phyloP scores from a whole-genome alignment of 306 rosid species.

The Ziziphus jujuba region DNA sequence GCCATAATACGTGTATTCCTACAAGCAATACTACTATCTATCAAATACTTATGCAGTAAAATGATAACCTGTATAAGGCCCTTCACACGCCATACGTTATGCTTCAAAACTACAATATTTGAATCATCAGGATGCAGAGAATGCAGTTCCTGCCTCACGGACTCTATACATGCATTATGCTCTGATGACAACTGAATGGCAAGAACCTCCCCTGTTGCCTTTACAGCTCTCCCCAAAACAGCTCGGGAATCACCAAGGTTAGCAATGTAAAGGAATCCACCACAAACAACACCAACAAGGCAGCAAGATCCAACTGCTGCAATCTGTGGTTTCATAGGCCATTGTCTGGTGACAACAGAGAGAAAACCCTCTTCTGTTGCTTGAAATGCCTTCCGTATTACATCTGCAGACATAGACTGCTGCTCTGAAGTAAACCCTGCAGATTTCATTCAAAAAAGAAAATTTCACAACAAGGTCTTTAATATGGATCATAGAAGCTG shows the following conservation, averaged over 20 bases:
- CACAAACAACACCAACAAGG: slow-evolving; percentile 79
- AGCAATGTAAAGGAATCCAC: slow-evolving; percentile 70
- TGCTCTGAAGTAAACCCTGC: slow-evolving; percentile 83
- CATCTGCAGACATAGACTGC: slow-evolving; percentile 71
- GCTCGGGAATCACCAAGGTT: slow-evolving; percentile 92
- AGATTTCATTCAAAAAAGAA: slow-evolving; percentile 20
- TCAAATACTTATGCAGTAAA: slow-evolving; percentile 1
- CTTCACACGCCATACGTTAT: slow-evolving; percentile 91
- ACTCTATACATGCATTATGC: slow-evolving; percentile 77
- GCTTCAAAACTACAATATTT: slow-evolving; percentile 78
- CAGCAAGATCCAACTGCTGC: slow-evolving; percentile 96
- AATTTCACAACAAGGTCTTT: slow-evolving; percentile 1
- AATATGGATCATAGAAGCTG: neutral
- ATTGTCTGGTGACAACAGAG: slow-evolving; percentile 67
- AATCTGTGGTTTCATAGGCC: slow-evolving; percentile 70
- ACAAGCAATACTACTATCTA: slow-evolving; percentile 9
- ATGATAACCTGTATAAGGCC: slow-evolving; percentile 75
- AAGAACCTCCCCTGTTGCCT: slow-evolving; percentile 80
- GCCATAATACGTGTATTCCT: neutral
- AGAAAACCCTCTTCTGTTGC: slow-evolving; percentile 89
- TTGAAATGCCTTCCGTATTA: slow-evolving; percentile 82
- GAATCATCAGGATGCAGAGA: slow-evolving; percentile 86
- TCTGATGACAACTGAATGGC: slow-evolving; percentile 70
- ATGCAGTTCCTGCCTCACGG: slow-evolving; percentile 80
- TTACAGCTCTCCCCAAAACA: slow-evolving; percentile 76